phyloP scores from a whole-genome alignment of 345 rosid genomes.

The Gossypium stocksii region DNA sequence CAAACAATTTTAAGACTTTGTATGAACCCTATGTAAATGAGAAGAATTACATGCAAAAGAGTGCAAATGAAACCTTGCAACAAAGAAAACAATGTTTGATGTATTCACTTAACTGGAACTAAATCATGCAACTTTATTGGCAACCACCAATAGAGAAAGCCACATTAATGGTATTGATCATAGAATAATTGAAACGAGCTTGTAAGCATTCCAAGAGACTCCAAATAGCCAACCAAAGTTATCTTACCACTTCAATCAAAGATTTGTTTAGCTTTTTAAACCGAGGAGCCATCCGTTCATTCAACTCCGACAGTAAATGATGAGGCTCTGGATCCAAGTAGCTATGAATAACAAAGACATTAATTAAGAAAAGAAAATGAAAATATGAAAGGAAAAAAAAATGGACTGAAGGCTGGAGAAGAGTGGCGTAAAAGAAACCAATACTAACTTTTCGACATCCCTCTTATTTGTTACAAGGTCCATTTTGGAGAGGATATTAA shows the following conservation, averaged over 20 bases:
- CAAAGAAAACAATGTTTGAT: background rate
- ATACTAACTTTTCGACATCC: slow-evolving; percentile 61
- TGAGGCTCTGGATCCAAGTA: slow-evolving; percentile 78
- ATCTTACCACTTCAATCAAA: slow-evolving; percentile 69
- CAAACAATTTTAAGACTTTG: too few relatives aligned
- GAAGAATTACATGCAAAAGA: too few relatives aligned
- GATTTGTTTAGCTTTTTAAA: slow-evolving; percentile 77
- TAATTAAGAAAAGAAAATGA: background rate
- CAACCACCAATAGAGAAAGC: background rate
- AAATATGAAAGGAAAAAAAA: background rate
- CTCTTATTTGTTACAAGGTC: slow-evolving; percentile 75
- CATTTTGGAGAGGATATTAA: slow-evolving; percentile 92
- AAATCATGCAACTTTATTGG: background rate
- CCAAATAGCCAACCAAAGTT: background rate
- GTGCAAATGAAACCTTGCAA: background rate
- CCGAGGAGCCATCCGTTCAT: slow-evolving; percentile 79
- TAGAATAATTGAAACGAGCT: background rate
- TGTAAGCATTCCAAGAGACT: background rate
- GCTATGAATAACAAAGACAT: slow-evolving; percentile 25
- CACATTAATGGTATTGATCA: background rate
- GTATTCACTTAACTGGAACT: background rate
- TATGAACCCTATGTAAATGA: too few relatives aligned
- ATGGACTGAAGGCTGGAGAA: background rate
- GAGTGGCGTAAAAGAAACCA: background rate
- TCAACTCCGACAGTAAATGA: slow-evolving; percentile 65